Base-by-base conservation (phyloP, 768 basidiomycete genomes). In the Phylloporus sp. region DNA sequence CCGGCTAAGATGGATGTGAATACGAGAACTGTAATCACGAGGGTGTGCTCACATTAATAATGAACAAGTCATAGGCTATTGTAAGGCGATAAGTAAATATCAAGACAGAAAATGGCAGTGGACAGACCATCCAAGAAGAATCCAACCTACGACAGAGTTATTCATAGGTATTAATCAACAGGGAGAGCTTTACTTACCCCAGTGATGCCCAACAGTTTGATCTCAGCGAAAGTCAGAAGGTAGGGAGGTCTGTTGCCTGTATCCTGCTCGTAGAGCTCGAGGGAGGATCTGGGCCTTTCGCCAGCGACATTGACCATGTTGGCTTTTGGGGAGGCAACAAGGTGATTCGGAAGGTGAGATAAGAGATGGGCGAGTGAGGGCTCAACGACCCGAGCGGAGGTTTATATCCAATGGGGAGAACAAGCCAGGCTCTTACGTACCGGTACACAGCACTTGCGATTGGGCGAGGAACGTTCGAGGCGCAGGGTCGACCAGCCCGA, bases 41-140 rank as follows among this genome's bases (percentile, higher is more conserved):
- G n/a, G n/a, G n/a, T n/a, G n/a, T 6, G 58, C 80, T 41, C 53
- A 80, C 82, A 64, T 85, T 85, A 64, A 86, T 85, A 55, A 85
- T 78, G 69, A 86, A 86, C 6, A 86, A 69, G 61, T 86, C 85
- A 56, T 86, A 86, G 5, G 84, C 85, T 83, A 53, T 20, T 42
- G 23, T n/a, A n/a, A 29, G 12, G 50, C 49, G 15, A 49, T 59
- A 7, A 64, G 39, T 20, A 13, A 6, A 28, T 34, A 20, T 38
- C 26, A 44, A 34, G 38, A 24, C 24, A 22, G 7, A 43, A 23
- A 12, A 26, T 20, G 9, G 10, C 7, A 15, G 18, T n/a, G 24
- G 35, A 64, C 78, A 39, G 52, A 84, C 84, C 84, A 64, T 86
- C 85, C 29, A 86, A 70, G 72, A 86, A 86, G 67, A 86, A 86